Conservation (phyloP, 2,329 filamentous ascomycete species). For the Ceratocystis huliohia region DNA sequence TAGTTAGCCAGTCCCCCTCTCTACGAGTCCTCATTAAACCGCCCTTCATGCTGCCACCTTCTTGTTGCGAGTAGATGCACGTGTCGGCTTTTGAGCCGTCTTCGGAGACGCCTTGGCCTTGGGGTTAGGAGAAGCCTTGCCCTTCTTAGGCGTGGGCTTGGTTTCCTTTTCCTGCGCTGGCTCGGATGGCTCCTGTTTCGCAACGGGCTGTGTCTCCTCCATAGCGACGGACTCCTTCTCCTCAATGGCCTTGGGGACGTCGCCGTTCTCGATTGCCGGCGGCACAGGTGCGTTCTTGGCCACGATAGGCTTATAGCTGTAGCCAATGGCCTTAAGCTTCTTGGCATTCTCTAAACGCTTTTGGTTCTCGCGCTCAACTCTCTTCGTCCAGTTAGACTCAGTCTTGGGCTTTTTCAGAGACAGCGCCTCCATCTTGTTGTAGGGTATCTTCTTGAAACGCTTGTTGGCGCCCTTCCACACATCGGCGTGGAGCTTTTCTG, state of each 20-base stretch:
- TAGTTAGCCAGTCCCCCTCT: not conserved
- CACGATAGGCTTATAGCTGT: conserved; percentile 64
- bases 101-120: conserved; percentile 28
- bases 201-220: conserved; percentile 21
- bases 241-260: conserved; percentile 32
- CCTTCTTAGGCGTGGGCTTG: conserved; percentile 28
- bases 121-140: conserved; percentile 32
- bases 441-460: conserved; percentile 77
- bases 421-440: conserved; percentile 72
- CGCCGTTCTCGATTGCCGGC: conserved; percentile 29
- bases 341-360: conserved; percentile 56
- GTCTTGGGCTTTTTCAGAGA: conserved; percentile 60
- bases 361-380: conserved; percentile 58
- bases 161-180: conserved; percentile 27
- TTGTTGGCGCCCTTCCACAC: conserved; percentile 85
- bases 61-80: conserved; percentile 20
- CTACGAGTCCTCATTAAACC: not conserved
- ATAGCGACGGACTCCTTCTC: conserved; percentile 26
- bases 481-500: conserved; percentile 64
- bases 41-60: conserved; percentile 13
- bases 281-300: conserved; percentile 46
- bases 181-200: conserved; percentile 23
- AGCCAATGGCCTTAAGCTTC: conserved; percentile 68
- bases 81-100: conserved; percentile 18
- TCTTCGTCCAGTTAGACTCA: conserved; percentile 65